Conservation (phyloP, 352 stramenopile genomes). For the Globisporangium heterothallicum region DNA sequence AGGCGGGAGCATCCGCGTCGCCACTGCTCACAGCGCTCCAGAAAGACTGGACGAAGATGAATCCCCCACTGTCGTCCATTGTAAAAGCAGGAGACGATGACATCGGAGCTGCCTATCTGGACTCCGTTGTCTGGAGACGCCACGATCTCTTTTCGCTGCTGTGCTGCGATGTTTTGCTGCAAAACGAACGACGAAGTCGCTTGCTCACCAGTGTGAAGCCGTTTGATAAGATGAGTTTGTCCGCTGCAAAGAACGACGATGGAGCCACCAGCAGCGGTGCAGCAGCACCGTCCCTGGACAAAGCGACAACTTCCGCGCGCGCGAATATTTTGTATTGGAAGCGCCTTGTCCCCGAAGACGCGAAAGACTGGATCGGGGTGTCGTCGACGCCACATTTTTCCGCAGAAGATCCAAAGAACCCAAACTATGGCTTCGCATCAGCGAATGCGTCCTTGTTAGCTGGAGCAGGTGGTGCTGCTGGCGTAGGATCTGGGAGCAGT, state of each 20-base stretch:
- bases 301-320: slow-evolving; percentile 6
- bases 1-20: slow-evolving; percentile 13
- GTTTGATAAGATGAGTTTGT: slow-evolving; percentile 39
- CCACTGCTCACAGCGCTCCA: slow-evolving; percentile 33
- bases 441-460: slow-evolving; percentile 11
- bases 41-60: slow-evolving; percentile 51
- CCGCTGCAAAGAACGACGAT: slow-evolving; percentile 2
- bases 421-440: slow-evolving; percentile 42
- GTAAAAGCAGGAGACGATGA: slow-evolving; percentile 19
- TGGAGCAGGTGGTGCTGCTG: neutral
- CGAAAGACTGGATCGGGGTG: slow-evolving; percentile 52
- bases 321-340: slow-evolving; percentile 58
- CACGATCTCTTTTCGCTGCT: slow-evolving; percentile 62
- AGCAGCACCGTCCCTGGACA: neutral
- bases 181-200: slow-evolving; percentile 63
- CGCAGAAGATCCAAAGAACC: slow-evolving; percentile 45
- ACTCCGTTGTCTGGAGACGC: slow-evolving; percentile 17
- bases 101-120: slow-evolving; percentile 4
- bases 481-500: too few species aligned
- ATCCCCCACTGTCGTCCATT: slow-evolving; percentile 40
- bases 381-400: slow-evolving; percentile 39
- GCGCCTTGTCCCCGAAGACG: slow-evolving; percentile 56
- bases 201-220: slow-evolving; percentile 43
- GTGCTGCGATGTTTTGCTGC: slow-evolving; percentile 49
- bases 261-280: slow-evolving; percentile 2